Percentiles rank a stretch among this genome's conserved stretches.
These are phyloP conservation scores for Phytopythium aichiense DNA, from an alignment of 352 stramenopile genomes.

Conservation along the genomic window DNA sequence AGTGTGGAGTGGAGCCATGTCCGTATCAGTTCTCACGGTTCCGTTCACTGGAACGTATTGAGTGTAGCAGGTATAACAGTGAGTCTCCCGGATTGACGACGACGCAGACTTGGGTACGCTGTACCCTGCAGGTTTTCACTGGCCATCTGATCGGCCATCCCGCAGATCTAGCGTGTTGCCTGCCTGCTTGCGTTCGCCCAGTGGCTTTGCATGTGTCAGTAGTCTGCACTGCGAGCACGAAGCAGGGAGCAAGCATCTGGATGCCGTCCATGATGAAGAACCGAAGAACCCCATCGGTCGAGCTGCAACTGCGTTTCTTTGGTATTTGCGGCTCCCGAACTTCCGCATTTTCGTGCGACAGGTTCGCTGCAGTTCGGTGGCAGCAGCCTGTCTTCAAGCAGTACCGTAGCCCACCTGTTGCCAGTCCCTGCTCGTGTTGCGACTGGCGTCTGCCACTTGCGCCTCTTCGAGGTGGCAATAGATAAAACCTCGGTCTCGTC, in stretches of 20 bases:
- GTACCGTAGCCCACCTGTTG: not conserved
- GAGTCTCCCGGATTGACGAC: not conserved
- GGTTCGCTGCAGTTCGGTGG: not conserved
- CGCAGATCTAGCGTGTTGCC: not conserved
- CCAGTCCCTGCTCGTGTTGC: not conserved
- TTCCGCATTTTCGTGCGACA: constrained; percentile 2
- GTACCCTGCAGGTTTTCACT: not conserved
- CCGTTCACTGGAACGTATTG: not conserved
- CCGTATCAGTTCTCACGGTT: not conserved
- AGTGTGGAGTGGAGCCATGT: constrained; percentile 4
- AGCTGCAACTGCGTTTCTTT: constrained; percentile 8
- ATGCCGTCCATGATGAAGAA: not conserved
- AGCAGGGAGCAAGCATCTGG: not conserved
- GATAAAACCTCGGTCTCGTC: constrained; percentile 13
- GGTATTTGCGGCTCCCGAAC: not conserved
- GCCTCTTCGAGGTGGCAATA: constrained; percentile 6
- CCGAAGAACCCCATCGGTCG: not conserved
- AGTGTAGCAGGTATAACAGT: not conserved
- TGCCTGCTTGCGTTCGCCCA: not conserved
- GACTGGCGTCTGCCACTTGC: not conserved
- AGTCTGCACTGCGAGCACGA: no score
- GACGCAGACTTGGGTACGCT: not conserved
- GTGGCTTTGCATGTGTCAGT: no score
- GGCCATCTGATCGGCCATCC: not conserved
- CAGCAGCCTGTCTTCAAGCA: not conserved